A percentile compares a stretch with the other conserved stretches of the same genome.
These are phyloP conservation scores for Solanum lycopersicoides DNA, from an alignment of 257 asterid species.

Conservation along the genomic window DNA sequence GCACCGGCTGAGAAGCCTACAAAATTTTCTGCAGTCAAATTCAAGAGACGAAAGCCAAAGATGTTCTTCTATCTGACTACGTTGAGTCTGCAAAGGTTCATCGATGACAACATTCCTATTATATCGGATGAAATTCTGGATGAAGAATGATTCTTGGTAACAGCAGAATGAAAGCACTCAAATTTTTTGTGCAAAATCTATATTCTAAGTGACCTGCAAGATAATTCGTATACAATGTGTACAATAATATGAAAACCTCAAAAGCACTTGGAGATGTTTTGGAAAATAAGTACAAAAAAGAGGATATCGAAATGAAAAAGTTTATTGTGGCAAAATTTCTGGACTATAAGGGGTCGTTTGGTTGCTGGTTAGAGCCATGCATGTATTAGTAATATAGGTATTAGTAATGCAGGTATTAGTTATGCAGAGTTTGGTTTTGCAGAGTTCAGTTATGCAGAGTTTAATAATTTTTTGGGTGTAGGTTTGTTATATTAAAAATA, in stretches of 20 bases:
- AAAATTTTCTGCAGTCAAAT: too few species aligned
- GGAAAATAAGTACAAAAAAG: background rate
- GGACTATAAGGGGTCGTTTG: background rate
- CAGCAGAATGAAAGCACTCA: background rate
- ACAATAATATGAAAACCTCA: background rate
- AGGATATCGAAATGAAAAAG: background rate
- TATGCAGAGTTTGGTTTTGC: too few species aligned
- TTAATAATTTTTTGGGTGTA: too few species aligned
- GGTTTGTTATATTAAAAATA: too few species aligned
- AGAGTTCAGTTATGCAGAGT: too few species aligned
- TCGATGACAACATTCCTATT: background rate
- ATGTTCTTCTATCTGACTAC: background rate
- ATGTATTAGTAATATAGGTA: too few species aligned
- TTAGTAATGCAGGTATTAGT: too few species aligned
- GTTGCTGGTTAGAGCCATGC: background rate
- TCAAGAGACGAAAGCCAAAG: background rate
- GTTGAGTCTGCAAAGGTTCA: background rate
- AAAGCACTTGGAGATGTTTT: background rate
- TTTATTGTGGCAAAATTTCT: background rate
- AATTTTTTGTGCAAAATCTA: background rate
- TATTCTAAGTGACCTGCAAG: background rate
- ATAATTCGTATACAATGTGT: background rate
- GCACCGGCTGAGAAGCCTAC: background rate
- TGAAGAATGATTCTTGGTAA: background rate
- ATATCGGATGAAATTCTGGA: background rate